Conservation (phyloP, 495 filamentous ascomycete genomes). For the Niebla homalea region DNA sequence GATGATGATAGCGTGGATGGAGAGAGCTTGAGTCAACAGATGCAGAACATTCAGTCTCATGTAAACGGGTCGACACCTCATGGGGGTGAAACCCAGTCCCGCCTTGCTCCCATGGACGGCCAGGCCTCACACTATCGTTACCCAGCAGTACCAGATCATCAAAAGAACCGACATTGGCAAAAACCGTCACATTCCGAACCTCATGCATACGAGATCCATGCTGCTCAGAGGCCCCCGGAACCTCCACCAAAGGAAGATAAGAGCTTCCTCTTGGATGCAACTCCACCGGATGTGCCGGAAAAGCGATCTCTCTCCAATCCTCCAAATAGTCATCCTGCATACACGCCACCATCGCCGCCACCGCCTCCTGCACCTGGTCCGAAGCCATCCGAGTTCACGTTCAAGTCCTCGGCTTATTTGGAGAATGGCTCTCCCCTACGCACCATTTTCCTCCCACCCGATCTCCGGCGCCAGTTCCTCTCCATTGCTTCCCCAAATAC, state of each 20-base stretch:
- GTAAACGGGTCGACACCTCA: conserved; percentile 10
- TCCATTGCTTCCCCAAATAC: conserved; percentile 63
- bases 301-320: conserved; percentile 14
- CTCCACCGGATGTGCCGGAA: conserved; percentile 25
- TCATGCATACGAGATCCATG: neutral
- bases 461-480: conserved; percentile 62
- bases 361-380: conserved; percentile 26
- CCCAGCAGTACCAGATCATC: conserved; percentile 39
- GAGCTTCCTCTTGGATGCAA: conserved; percentile 7
- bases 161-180: conserved; percentile 3
- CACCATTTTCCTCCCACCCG: conserved; percentile 70
- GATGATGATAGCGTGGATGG: conserved; percentile 22
- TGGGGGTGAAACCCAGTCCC: too few relatives aligned
- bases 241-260: conserved; percentile 37
- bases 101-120: conserved; percentile 1
- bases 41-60: conserved; percentile 28
- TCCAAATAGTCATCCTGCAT: neutral
- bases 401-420: conserved; percentile 73
- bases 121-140: conserved; percentile 32
- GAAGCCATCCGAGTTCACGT: conserved; percentile 50
- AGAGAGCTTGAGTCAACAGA: conserved; percentile 32
- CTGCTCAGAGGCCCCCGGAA: conserved; percentile 27
- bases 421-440: conserved; percentile 80
- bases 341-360: conserved; percentile 11
- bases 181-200: neutral